phyloP scores from a whole-genome alignment of 78 protist species.

The Dictyostelium firmibasis region DNA sequence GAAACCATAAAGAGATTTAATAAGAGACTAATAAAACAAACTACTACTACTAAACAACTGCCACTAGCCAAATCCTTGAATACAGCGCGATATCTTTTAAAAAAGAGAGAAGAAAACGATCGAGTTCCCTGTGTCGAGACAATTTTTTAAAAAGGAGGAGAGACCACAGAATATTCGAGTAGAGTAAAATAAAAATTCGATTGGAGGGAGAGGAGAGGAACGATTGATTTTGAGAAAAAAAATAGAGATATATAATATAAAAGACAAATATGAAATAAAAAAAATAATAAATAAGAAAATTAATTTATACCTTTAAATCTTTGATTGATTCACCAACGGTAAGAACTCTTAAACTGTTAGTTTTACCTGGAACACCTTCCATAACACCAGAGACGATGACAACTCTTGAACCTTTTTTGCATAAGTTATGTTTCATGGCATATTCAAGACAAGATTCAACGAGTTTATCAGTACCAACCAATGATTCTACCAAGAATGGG shows the following conservation, averaged over 20 bases:
- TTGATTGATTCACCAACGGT: constrained; percentile 42
- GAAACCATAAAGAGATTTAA: background rate
- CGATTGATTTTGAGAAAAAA: background rate
- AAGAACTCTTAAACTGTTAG: constrained; percentile 52
- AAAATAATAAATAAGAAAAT: background rate
- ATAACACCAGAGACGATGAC: constrained; percentile 78
- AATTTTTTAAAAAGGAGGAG: background rate
- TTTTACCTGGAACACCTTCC: constrained; percentile 81
- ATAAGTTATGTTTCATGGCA: constrained; percentile 67
- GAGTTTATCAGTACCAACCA: constrained; percentile 67
- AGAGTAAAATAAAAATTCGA: background rate
- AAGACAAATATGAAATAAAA: background rate
- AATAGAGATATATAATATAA: background rate
- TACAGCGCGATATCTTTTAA: background rate
- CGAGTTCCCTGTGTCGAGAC: background rate
- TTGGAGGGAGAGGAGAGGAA: too few relatives aligned
- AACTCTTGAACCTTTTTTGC: constrained; percentile 53
- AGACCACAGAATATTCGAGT: background rate
- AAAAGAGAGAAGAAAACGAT: background rate
- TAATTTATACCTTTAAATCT: constrained; percentile 6
- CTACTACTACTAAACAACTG: background rate
- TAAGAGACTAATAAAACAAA: background rate
- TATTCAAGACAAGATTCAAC: constrained; percentile 51
- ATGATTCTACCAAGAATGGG: constrained; percentile 67
- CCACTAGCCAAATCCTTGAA: background rate